A percentile compares a stretch with the other conserved stretches of the same genome.
Evolutionary conservation across 2,329 filamentous ascomycete species (phyloP).

Genomic region (Colletotrichum chlorophyti): DNA sequence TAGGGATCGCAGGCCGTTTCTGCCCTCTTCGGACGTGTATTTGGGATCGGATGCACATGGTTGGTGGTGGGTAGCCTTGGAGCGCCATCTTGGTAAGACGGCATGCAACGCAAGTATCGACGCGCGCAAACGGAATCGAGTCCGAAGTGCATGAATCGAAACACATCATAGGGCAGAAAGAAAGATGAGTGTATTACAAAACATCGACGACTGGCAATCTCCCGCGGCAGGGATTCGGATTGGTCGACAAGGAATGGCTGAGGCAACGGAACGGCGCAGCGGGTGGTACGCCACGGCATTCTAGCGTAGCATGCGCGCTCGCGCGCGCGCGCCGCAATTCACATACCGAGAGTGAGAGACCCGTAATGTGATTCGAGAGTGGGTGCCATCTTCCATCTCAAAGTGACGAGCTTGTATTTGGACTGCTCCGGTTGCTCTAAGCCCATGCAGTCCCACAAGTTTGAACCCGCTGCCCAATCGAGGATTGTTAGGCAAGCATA

Average conservation of each 20-base stretch:
- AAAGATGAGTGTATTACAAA: too few species aligned
- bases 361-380: background rate
- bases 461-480: too few species aligned
- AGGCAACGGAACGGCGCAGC: constrained; percentile 19
- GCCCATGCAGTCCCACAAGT: too few species aligned
- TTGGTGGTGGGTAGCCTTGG: too few species aligned
- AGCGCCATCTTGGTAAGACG: too few species aligned
- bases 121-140: too few species aligned
- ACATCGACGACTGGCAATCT: background rate
- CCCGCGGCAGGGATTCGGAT: constrained; percentile 12
- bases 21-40: background rate
- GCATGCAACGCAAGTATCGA: too few species aligned
- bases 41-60: background rate
- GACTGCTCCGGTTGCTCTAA: too few species aligned
- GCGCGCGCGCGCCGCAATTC: too few species aligned
- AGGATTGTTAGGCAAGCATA: too few species aligned
- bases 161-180: background rate
- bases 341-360: background rate
- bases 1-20: background rate
- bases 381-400: background rate
- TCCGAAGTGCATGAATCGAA: too few species aligned
- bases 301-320: background rate
- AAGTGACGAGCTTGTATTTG: too few species aligned
- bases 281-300: constrained; percentile 19
- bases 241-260: constrained; percentile 15